Conservation (phyloP, 1,284 basidiomycete genomes). For the Malassezia restricta region DNA sequence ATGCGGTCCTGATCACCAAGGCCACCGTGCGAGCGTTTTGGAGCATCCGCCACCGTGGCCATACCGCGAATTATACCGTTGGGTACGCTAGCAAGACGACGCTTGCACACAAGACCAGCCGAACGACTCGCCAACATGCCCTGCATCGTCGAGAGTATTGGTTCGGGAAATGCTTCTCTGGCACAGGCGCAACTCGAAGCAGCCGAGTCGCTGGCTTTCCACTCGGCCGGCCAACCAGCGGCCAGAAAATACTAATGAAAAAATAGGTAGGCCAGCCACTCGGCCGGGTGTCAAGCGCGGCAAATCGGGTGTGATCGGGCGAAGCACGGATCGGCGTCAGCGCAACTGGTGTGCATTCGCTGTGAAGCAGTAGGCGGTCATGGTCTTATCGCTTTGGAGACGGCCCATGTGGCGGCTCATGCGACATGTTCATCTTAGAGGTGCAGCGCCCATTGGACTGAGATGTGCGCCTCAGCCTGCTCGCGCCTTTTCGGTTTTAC, state of each 20-base stretch:
- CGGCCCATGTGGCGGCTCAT: too few relatives aligned
- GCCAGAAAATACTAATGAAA: slow-evolving; percentile 8
- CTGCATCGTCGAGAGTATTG: slow-evolving; percentile 13
- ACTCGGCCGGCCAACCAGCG: slow-evolving; percentile 6
- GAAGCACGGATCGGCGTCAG: too few relatives aligned
- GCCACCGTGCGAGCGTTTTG: slow-evolving; percentile 36
- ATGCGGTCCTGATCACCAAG: slow-evolving; percentile 46
- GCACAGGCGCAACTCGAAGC: background rate
- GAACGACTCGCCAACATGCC: slow-evolving; percentile 13
- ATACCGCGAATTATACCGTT: slow-evolving; percentile 21
- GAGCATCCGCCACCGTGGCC: slow-evolving; percentile 41
- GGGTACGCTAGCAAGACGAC: background rate
- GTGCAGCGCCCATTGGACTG: too few relatives aligned
- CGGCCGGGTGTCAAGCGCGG: too few relatives aligned
- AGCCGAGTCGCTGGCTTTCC: background rate
- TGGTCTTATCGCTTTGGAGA: too few relatives aligned
- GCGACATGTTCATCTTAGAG: too few relatives aligned
- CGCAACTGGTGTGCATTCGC: too few relatives aligned
- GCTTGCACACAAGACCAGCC: slow-evolving; percentile 2
- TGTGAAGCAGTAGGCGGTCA: too few relatives aligned
- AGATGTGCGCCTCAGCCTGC: too few relatives aligned
- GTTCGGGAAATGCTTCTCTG: slow-evolving; percentile 10
- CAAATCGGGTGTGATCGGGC: too few relatives aligned
- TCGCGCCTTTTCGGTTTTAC: too few relatives aligned
- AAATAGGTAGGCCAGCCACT: too few relatives aligned